Conservation (phyloP, 2,329 filamentous ascomycete genomes). For the Aureobasidium sp. region DNA sequence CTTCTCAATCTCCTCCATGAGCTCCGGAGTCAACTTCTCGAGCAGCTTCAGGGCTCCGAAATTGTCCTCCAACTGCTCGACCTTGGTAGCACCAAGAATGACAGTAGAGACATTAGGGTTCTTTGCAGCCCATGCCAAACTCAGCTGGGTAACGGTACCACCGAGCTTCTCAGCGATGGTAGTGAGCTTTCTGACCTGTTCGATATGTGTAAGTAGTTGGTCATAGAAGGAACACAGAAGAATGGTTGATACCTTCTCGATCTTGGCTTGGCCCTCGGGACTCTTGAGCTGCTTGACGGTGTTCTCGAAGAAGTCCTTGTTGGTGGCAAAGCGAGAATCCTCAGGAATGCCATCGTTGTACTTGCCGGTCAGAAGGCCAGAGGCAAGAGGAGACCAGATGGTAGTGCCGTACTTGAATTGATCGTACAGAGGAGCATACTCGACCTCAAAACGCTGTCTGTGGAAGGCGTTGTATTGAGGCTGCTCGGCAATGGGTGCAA, state of each 20-base stretch:
- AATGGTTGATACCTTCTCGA: slow-evolving; percentile 37
- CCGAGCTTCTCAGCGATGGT: slow-evolving; percentile 42
- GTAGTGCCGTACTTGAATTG: slow-evolving; percentile 51
- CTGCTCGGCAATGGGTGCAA: slow-evolving; percentile 40
- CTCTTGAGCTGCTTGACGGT: slow-evolving; percentile 45
- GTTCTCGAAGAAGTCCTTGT: slow-evolving; percentile 50
- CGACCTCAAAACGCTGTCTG: slow-evolving; percentile 53
- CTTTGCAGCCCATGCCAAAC: slow-evolving; percentile 52
- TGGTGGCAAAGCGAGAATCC: slow-evolving; percentile 52
- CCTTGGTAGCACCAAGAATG: slow-evolving; percentile 47
- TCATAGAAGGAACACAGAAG: neutral
- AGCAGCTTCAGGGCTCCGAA: slow-evolving; percentile 37
- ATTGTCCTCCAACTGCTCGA: slow-evolving; percentile 43
- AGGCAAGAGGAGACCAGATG: slow-evolving; percentile 49
- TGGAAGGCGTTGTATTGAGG: slow-evolving; percentile 38
- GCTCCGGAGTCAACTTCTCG: slow-evolving; percentile 31
- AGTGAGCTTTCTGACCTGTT: slow-evolving; percentile 43
- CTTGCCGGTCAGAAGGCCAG: slow-evolving; percentile 53
- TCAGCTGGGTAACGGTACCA: slow-evolving; percentile 42
- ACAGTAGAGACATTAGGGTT: slow-evolving; percentile 51
- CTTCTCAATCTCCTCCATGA: slow-evolving; percentile 37
- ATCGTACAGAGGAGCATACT: slow-evolving; percentile 50
- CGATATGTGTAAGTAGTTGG: neutral
- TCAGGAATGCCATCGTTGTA: slow-evolving; percentile 57
- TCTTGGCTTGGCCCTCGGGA: slow-evolving; percentile 44